Evolutionary conservation across 345 rosid genomes (phyloP).

Genomic region (Hevea brasiliensis): DNA sequence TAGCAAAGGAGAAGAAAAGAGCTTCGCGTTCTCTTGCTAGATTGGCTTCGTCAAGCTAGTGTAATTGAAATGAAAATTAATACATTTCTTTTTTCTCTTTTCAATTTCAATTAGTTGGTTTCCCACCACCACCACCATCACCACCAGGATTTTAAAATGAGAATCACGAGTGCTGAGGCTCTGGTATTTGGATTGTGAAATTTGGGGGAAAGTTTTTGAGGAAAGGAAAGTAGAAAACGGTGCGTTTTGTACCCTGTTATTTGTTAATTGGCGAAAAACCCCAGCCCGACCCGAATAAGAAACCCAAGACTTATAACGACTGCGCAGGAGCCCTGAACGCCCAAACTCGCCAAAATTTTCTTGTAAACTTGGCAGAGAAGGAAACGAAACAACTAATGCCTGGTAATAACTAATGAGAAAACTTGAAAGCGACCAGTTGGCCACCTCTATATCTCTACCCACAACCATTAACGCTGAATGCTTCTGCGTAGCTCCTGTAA

Average conservation of each 20-base stretch:
- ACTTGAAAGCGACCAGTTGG: conserved; percentile 8
- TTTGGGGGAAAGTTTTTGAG: background rate
- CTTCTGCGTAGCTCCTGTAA: background rate
- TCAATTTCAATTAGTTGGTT: background rate
- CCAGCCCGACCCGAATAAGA: background rate
- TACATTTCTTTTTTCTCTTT: background rate
- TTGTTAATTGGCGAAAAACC: too few species aligned
- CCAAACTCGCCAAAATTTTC: background rate
- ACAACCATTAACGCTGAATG: background rate
- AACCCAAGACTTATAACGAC: background rate
- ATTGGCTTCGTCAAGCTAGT: background rate
- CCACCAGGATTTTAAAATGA: background rate
- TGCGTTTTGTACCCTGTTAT: background rate
- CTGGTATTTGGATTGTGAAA: background rate
- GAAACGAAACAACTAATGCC: conserved; percentile 18
- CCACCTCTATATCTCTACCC: background rate
- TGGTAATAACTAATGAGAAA: conserved; percentile 4
- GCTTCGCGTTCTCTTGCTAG: background rate
- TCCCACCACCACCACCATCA: background rate
- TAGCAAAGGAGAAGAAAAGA: background rate
- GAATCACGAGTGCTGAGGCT: background rate
- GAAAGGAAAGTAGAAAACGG: background rate
- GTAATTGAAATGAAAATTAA: background rate
- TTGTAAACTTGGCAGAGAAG: conserved; percentile 28
- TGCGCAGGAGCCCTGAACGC: conserved; percentile 13